Percentiles rank a stretch among this genome's conserved stretches.
Conservation (phyloP, 345 rosid species). For the Boechera retrofracta region DNA sequence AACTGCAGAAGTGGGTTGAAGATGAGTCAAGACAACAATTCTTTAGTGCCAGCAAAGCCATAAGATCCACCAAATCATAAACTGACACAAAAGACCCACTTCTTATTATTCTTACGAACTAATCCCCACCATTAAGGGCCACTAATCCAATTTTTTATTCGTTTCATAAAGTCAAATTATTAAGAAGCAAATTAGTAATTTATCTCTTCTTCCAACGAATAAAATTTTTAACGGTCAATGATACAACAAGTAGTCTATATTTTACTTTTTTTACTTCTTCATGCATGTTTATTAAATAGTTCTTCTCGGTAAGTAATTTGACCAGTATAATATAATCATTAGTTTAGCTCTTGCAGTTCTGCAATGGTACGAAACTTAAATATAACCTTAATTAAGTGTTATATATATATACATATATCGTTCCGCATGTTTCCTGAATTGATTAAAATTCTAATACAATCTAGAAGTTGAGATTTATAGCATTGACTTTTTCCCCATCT, state of each 20-base stretch:
- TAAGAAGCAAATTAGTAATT: conserved; percentile 30
- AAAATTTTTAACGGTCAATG: conserved; percentile 37
- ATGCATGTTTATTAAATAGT: neutral
- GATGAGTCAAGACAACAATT: conserved; percentile 47
- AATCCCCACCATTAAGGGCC: conserved; percentile 50
- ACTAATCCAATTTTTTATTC: conserved; percentile 37
- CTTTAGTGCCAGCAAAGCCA: conserved; percentile 48
- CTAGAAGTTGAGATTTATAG: conserved; percentile 16
- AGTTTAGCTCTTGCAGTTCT: neutral
- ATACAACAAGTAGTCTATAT: conserved; percentile 32
- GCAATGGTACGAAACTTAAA: neutral
- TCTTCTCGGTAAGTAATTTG: conserved; percentile 21
- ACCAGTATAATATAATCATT: neutral
- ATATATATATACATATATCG: neutral
- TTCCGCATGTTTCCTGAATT: conserved; percentile 26
- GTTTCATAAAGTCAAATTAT: conserved; percentile 35
- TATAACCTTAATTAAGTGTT: neutral
- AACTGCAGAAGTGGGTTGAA: conserved; percentile 45
- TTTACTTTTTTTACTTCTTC: conserved; percentile 20
- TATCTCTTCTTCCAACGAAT: conserved; percentile 21
- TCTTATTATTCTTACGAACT: conserved; percentile 38
- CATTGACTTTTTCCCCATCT: conserved; percentile 32
- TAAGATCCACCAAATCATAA: conserved; percentile 43
- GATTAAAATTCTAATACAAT: neutral
- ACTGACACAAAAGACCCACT: conserved; percentile 46